phyloP scores from a whole-genome alignment of 139 green algal species.

The Mychonastes homosphaera region DNA sequence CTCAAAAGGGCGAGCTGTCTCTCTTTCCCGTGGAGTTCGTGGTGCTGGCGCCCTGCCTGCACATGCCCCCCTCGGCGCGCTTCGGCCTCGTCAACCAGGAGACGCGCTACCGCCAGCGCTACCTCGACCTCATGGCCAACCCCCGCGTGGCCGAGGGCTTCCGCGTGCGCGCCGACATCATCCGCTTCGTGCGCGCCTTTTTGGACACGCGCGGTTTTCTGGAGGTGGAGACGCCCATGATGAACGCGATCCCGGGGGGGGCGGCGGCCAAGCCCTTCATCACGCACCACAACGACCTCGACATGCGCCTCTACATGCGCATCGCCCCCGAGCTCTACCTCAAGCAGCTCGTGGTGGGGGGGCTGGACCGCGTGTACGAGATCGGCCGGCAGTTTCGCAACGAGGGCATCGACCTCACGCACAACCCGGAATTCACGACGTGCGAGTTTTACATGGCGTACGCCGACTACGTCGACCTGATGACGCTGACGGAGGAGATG shows the following conservation, averaged over 20 bases:
- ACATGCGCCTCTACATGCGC: constrained; percentile 97
- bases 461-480: constrained; percentile 97
- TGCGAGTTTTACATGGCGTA: constrained; percentile 97
- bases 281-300: constrained; percentile 98
- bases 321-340: constrained; percentile 98
- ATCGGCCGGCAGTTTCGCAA: constrained; percentile 82
- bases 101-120: constrained; percentile 93
- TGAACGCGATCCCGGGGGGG: constrained; percentile 91
- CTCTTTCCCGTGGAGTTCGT: constrained; percentile 71
- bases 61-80: constrained; percentile 83
- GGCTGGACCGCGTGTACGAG: constrained; percentile 93
- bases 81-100: constrained; percentile 83
- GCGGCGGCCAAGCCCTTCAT: constrained; percentile 91
- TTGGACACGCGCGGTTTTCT: constrained; percentile 87
- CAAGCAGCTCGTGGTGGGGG: constrained; percentile 96
- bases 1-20: constrained; percentile 92
- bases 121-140: constrained; percentile 96
- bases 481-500: constrained; percentile 92
- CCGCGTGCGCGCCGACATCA: constrained; percentile 61
- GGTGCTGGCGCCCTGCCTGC: constrained; percentile 90
- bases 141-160: constrained; percentile 70
- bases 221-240: constrained; percentile 94
- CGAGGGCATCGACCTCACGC: constrained; percentile 98
- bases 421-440: constrained; percentile 99
- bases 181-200: constrained; percentile 80